Evolutionary conservation across 2,329 filamentous ascomycete genomes (phyloP), one percentile per base, ranked within the genome.

Genomic region (Xenosphaeropsis pyriputrescens): DNA sequence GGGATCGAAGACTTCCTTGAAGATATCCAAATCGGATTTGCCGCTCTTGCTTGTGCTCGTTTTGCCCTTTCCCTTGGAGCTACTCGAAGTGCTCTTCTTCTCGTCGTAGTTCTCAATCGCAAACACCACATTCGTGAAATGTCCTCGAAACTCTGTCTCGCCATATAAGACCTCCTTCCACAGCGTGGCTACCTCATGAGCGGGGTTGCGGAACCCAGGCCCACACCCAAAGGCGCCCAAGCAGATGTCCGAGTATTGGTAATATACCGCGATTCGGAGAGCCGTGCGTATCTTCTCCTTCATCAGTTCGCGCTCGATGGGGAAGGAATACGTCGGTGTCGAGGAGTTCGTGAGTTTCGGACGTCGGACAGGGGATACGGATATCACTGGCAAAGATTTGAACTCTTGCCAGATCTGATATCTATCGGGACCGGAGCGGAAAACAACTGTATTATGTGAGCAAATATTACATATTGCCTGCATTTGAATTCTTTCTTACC

Each of bases 201-300:
- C 70, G 31, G 76, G 76, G 52, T 81, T 81, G 47, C 71, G 67
- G 51, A 73, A 72, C 29, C 65, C 64, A 43, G 76, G 76, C 34
- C 75, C 75, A 6, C 79, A 61, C 2, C 75, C 75, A 50, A 79
- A 81, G 45, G 75, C 75, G 16, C 72, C 73, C 41, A 79, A 68
- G 36, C 75, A 70, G 16, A 80, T 61, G 41, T 67, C 64, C 31
- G 63, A 58, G 49, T 75, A 72, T 41, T 63, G 61, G 47, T 73
- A 67, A 49, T 67, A 71, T 14, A 70, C 70, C 44, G 79, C 82
- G 44, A 85, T 83, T 34, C 75, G 69, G 14, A 86, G 68, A 2
- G 79, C 75, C 1, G 74, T 72, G 16, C 75, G 72, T 55, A 86
- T 77, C 58, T 85, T 85, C 49, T 80, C 75, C 49, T 68, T 69